Percentiles rank a stretch among this genome's conserved stretches.
These are phyloP conservation scores for Lindgomyces ingoldianus DNA, from an alignment of 495 filamentous ascomycete species.

Conservation along the genomic window DNA sequence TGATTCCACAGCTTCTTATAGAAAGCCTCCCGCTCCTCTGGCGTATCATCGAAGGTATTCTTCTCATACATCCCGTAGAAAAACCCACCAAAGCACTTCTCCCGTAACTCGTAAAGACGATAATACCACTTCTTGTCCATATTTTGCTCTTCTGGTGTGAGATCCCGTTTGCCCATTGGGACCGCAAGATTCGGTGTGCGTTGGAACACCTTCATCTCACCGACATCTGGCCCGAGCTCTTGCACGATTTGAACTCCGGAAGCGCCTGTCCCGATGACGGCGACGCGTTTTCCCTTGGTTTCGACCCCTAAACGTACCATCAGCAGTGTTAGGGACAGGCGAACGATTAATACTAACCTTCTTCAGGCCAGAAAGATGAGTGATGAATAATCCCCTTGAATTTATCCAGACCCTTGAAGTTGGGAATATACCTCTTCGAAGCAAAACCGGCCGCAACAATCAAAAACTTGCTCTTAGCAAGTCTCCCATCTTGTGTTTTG, in stretches of 20 bases:
- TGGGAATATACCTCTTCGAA: conserved; percentile 49
- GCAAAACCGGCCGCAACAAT: conserved; percentile 53
- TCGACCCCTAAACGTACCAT: conserved; percentile 45
- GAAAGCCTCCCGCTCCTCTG: conserved; percentile 49
- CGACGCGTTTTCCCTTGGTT: conserved; percentile 52
- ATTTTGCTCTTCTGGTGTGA: conserved; percentile 37
- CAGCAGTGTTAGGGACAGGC: not conserved
- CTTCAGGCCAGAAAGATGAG: conserved; percentile 60
- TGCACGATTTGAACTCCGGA: conserved; percentile 61
- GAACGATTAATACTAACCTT: not conserved
- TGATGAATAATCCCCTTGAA: conserved; percentile 60
- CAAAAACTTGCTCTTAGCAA: conserved; percentile 51
- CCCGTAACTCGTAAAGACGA: conserved; percentile 33
- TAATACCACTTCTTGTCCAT: conserved; percentile 26
- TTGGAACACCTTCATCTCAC: conserved; percentile 53
- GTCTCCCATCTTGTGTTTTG: conserved; percentile 51
- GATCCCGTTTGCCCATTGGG: conserved; percentile 27
- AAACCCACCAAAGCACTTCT: conserved; percentile 51
- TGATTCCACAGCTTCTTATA: conserved; percentile 53
- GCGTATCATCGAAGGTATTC: conserved; percentile 50
- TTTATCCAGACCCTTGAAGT: conserved; percentile 53
- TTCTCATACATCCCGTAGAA: conserved; percentile 46
- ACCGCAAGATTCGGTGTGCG: conserved; percentile 52
- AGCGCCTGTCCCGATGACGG: conserved; percentile 63
- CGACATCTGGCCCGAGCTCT: conserved; percentile 45